Conservation (phyloP, 1,284 basidiomycete genomes). For the Neolentinus lepideus region DNA sequence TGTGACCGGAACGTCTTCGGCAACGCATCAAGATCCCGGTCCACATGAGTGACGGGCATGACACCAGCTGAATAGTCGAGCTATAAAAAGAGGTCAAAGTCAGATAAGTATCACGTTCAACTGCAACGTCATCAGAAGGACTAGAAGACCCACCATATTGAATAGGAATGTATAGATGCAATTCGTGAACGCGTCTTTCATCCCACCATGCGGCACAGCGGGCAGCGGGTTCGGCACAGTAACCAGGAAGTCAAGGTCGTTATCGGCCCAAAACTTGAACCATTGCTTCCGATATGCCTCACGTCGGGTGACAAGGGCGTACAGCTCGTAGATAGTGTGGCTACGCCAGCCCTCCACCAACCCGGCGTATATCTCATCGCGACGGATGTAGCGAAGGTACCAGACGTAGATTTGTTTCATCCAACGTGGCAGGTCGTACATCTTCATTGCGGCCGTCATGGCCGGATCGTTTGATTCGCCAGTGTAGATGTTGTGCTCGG, state of each 20-base stretch:
- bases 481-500: neutral
- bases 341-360: conserved; percentile 31
- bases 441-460: conserved; percentile 17
- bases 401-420: conserved; percentile 27
- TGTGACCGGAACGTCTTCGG: conserved; percentile 16
- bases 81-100: conserved; percentile 16
- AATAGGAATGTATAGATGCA: conserved; percentile 37
- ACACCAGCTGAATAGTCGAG: conserved; percentile 55
- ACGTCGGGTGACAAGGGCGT: conserved; percentile 33
- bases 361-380: conserved; percentile 30
- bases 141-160: conserved; percentile 24
- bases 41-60: conserved; percentile 51
- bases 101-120: neutral
- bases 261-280: conserved; percentile 46
- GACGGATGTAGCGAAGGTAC: conserved; percentile 28
- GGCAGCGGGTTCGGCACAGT: conserved; percentile 54
- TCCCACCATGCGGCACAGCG: conserved; percentile 39
- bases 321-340: conserved; percentile 36
- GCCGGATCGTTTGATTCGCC: conserved; percentile 39
- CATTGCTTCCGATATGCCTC: conserved; percentile 34
- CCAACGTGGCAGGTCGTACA: conserved; percentile 31
- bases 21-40: conserved; percentile 33
- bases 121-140: neutral
- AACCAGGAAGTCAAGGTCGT: conserved; percentile 50
- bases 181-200: conserved; percentile 32